Evolutionary conservation across 2,329 filamentous ascomycete genomes (phyloP).

Genomic region (Venturia oleaginea): DNA sequence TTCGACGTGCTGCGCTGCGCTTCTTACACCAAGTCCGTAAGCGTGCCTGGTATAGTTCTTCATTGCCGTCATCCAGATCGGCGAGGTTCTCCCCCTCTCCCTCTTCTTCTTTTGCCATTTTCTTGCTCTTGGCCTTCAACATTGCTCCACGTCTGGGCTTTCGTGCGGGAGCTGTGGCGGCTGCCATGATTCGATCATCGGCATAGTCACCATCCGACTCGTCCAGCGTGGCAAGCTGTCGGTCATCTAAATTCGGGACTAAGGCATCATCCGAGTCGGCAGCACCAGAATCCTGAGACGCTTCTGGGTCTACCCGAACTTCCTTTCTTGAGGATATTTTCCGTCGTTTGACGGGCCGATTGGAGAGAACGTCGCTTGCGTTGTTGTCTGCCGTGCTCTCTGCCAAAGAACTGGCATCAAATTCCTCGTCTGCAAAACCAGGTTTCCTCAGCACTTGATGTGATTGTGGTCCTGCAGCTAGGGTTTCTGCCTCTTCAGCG

Average conservation of each 20-base stretch:
- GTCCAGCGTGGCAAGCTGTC: conserved; percentile 28
- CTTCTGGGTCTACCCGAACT: conserved; percentile 12
- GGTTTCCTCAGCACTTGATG: conserved; percentile 41
- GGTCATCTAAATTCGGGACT: conserved; percentile 32
- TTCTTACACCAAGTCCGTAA: conserved; percentile 65
- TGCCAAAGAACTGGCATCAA: conserved; percentile 2
- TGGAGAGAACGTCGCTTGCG: conserved; percentile 26
- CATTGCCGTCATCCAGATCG: conserved; percentile 80
- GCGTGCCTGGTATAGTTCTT: conserved; percentile 66
- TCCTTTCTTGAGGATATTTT: conserved; percentile 22
- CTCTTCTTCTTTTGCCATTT: conserved; percentile 20
- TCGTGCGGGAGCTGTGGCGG: conserved; percentile 21
- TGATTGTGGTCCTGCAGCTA: conserved; percentile 24
- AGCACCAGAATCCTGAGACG: conserved; percentile 11
- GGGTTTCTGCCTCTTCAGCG: conserved; percentile 17
- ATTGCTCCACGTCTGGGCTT: conserved; percentile 20
- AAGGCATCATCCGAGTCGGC: conserved; percentile 34
- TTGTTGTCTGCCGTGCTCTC: conserved; percentile 16
- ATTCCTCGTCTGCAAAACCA: conserved; percentile 31
- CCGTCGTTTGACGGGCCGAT: conserved; percentile 33
- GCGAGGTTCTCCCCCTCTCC: conserved; percentile 42
- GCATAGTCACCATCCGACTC: conserved; percentile 32
- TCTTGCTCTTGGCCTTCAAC: conserved; percentile 19
- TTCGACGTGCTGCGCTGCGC: conserved; percentile 50
- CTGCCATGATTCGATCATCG: conserved; percentile 27